Conservation (phyloP, 2,329 filamentous ascomycete species). For the Fusarium armeniacum region DNA sequence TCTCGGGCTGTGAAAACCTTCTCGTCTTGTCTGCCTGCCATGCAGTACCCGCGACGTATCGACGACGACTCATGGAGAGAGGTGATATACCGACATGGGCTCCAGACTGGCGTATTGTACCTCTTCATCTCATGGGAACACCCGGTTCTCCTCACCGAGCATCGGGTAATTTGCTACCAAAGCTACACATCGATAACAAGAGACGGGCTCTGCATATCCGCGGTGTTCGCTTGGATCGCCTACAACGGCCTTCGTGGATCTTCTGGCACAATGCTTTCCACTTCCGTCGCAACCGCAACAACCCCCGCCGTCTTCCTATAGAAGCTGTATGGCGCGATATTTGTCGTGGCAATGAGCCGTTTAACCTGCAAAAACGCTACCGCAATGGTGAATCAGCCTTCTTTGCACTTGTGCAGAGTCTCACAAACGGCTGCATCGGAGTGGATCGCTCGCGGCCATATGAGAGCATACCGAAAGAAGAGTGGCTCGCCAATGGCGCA, state of each 20-base stretch:
- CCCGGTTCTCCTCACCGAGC: constrained; percentile 53
- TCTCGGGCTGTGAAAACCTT: constrained; percentile 50
- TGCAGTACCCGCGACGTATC: constrained; percentile 30
- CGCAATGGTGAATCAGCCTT: constrained; percentile 50
- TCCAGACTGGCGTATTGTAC: constrained; percentile 55
- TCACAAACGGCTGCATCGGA: constrained; percentile 53
- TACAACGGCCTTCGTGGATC: constrained; percentile 46
- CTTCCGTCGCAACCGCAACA: constrained; percentile 39
- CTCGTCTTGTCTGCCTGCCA: constrained; percentile 52
- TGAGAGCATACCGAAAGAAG: constrained; percentile 41
- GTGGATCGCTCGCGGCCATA: constrained; percentile 50
- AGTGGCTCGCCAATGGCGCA: constrained; percentile 53
- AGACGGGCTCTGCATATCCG: constrained; percentile 46
- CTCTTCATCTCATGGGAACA: constrained; percentile 53
- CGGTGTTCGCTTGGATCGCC: constrained; percentile 51
- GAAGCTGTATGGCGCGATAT: constrained; percentile 51
- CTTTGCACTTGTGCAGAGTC: constrained; percentile 54
- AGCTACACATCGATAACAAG: constrained; percentile 48
- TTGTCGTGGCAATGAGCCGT: constrained; percentile 43
- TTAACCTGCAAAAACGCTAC: constrained; percentile 49
- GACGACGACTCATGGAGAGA: constrained; percentile 15
- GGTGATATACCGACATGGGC: constrained; percentile 55
- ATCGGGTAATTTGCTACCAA: constrained; percentile 47
- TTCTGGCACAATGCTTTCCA: constrained; percentile 54
- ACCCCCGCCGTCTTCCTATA: constrained; percentile 43